Base-by-base conservation (phyloP, 2,329 filamentous ascomycete genomes). In the Emmonsiellopsis sp. region DNA sequence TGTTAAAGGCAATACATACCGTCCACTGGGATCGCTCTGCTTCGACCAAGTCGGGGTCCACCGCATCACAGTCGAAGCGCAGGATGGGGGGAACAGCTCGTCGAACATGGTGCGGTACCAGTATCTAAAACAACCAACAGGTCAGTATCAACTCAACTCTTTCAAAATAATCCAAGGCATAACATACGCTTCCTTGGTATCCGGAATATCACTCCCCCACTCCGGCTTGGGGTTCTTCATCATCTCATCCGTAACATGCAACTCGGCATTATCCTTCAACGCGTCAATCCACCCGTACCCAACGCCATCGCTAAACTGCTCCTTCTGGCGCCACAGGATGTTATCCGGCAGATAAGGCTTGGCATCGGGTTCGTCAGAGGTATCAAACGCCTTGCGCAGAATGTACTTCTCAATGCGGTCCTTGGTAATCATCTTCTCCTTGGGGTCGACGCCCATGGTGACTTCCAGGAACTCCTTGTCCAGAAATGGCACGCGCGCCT, bases 71-170 rank as follows among this genome's bases (percentile, higher is more conserved):
- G 93, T 98, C 55, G 82, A 85, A 7, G 93, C 94, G 69, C 92
- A 97, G 66, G 85, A 85, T 53, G 85, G 81, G 46, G 93, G 93
- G 82, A 97, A 98, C 74, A 94, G 92, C 80, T 98, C 92, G 71
- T 98, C 93, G 69, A 97, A 98, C 92, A 98, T 97, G 70, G 77
- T 80, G 64, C 93, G 86, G 77, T 98, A 98, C 93, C 93, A 98
- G 80, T 95, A 94, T 46, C 84, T 86, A 49, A 32, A 49, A 32
- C n/a, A 44, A 50, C 37, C 21, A 39, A 27, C 14, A 39, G 32
- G 13, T 50, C 42, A 57, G 50, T 32, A 31, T 45, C 32, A 17
- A 36, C 42, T 47, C 34, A 34, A n/a, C 6, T 36, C 9, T 10
- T 34, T 34, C 13, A 2, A 31, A 31, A 6, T 37, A 11, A 14